Evolutionary conservation across 2,329 filamentous ascomycete genomes (phyloP).

Genomic region (Westerdykella ornata): DNA sequence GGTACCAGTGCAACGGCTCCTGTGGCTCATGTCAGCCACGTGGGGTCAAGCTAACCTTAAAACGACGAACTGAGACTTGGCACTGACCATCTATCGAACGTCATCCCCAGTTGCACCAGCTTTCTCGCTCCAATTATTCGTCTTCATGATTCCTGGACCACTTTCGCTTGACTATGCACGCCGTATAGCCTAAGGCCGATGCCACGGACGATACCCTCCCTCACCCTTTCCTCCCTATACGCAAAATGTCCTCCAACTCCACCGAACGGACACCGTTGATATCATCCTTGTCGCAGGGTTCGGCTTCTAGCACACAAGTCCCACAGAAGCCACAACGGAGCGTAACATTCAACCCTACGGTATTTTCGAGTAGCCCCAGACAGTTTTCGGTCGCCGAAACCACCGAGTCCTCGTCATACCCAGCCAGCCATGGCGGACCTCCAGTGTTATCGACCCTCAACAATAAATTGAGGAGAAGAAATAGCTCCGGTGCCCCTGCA

Average conservation of each 20-base stretch:
- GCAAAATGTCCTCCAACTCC: slow-evolving; percentile 31
- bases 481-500: slow-evolving; percentile 66
- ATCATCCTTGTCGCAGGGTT: slow-evolving; percentile 27
- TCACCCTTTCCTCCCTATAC: neutral
- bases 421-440: slow-evolving; percentile 36
- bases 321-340: slow-evolving; percentile 48
- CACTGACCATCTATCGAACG: too few relatives aligned
- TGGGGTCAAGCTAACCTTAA: too few relatives aligned
- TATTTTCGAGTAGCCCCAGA: slow-evolving; percentile 41
- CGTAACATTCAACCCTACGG: slow-evolving; percentile 68
- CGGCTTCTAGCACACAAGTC: slow-evolving; percentile 13
- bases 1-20: too few relatives aligned
- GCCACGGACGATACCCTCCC: neutral
- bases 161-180: too few relatives aligned
- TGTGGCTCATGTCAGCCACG: too few relatives aligned
- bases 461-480: slow-evolving; percentile 76
- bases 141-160: too few relatives aligned
- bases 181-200: too few relatives aligned
- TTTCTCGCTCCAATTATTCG: too few relatives aligned
- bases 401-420: slow-evolving; percentile 21
- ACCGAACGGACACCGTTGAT: slow-evolving; percentile 36
- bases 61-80: too few relatives aligned
- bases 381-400: slow-evolving; percentile 14
- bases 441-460: slow-evolving; percentile 67
- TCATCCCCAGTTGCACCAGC: too few relatives aligned